Conservation (phyloP, 345 rosid species). For the Eucalyptus pumila region DNA sequence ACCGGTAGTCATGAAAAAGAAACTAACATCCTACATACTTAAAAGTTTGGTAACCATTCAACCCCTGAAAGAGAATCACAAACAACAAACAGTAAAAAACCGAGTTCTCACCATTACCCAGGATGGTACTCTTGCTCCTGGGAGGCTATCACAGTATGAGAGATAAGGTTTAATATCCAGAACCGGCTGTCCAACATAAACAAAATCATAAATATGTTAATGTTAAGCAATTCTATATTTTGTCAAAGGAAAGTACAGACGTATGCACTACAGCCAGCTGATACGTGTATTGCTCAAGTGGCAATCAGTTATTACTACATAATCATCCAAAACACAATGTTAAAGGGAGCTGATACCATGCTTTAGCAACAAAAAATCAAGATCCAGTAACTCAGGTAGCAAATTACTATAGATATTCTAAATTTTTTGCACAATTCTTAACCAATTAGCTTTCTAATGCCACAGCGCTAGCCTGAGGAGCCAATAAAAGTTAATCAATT, state of each 20-base stretch:
- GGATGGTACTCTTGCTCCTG: constrained; percentile 58
- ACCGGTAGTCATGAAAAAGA: neutral
- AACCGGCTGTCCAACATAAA: constrained; percentile 43
- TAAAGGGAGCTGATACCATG: neutral
- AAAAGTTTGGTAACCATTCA: neutral
- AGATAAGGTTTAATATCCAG: constrained; percentile 88
- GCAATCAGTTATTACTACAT: neutral
- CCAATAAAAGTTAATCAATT: neutral
- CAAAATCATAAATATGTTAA: neutral
- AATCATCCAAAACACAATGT: neutral
- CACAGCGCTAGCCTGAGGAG: neutral
- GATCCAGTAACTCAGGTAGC: neutral
- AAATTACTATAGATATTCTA: neutral
- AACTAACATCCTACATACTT: neutral
- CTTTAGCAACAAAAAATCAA: neutral
- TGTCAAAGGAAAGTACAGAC: neutral
- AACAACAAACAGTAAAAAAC: neutral
- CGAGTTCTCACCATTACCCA: constrained; percentile 58
- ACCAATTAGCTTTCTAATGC: neutral
- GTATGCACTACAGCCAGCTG: neutral
- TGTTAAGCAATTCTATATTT: neutral
- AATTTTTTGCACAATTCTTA: neutral
- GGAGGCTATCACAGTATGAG: constrained; percentile 73
- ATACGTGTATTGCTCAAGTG: neutral
- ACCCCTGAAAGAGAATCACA: neutral